These are phyloP conservation scores for Phytophthora tubulina DNA, from an alignment of 352 stramenopile species.

Conservation along the genomic window DNA sequence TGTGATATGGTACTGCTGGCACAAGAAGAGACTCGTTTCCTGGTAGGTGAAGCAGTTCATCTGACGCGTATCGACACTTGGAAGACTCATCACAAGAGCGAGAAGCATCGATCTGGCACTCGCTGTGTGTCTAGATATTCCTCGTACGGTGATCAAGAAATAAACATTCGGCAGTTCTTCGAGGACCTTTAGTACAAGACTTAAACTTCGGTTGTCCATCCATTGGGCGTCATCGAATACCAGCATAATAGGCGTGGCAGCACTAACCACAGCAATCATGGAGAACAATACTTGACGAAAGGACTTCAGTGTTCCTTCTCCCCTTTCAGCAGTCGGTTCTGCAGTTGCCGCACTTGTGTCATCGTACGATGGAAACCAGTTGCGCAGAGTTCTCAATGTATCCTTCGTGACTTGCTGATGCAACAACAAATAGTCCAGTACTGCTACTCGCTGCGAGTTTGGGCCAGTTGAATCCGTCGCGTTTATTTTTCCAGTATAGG, in stretches of 20 bases:
- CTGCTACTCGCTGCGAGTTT: constrained; percentile 50
- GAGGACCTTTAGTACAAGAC: constrained; percentile 64
- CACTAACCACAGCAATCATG: constrained; percentile 63
- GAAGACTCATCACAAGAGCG: constrained; percentile 38
- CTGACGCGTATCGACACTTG: constrained; percentile 41
- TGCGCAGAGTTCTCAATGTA: constrained; percentile 56
- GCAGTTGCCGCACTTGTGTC: neutral
- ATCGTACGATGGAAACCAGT: constrained; percentile 57
- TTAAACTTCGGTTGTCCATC: constrained; percentile 76
- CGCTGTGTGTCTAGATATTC: constrained; percentile 42
- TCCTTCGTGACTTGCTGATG: constrained; percentile 53
- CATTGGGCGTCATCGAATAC: constrained; percentile 82
- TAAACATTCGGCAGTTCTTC: constrained; percentile 69
- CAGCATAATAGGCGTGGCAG: constrained; percentile 67
- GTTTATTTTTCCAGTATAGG: constrained; percentile 1
- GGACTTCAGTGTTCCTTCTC: constrained; percentile 57
- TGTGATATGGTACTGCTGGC: constrained; percentile 80
- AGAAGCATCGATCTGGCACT: constrained; percentile 51
- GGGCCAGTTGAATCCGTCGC: constrained; percentile 13
- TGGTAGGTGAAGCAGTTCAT: constrained; percentile 71
- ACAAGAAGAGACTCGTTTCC: constrained; percentile 78
- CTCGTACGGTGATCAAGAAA: constrained; percentile 61
- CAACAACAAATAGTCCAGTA: constrained; percentile 68
- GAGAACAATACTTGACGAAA: constrained; percentile 66
- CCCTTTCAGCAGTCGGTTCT: constrained; percentile 35